Evolutionary conservation across 2,329 filamentous ascomycete genomes (phyloP), one percentile per base, ranked within the genome.

Genomic region (Aspergillus pseudoglaucus): DNA sequence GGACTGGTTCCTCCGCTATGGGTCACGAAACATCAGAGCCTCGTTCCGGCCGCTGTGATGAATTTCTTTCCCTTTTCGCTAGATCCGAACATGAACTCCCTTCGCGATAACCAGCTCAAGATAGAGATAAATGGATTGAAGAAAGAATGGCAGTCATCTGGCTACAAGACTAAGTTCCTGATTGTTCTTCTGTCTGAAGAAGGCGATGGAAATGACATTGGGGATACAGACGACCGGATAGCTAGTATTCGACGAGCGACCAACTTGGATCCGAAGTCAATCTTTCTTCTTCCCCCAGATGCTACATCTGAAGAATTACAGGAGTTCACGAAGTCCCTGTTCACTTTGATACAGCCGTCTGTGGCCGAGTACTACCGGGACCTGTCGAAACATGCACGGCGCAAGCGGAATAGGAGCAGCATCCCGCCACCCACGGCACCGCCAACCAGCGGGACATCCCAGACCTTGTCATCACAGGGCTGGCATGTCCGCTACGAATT

Each of bases 401-500:
- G 93, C 64, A 97, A 97, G 74, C 85, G 88, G 56, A 85, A 87
- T 42, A 81, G 90, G 49, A 86, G 88, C 6, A 77, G 82, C 15
- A 83, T 87, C 12, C 90, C 90, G 9, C 83, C 86, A 42, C 89
- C 90, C 3, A 91, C 89, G 6, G 78, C 88, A 27, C 88, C 90
- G 4, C 88, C 89, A 1, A 91, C 88, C 0, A 83, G 79, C 17
- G 88, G 88, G 23, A 94, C 88, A 1, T 94, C 90, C 1, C 87
- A 93, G 60, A 88, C 87, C 0, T 70, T 96, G n/a, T 87, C 90
- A 1, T 75, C 85, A 8, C 83, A 89, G 38, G 90, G 88, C 3
- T 98, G 91, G 93, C 90, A 89, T 60, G 85, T 94, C 46, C 84
- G 91, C 14, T 96, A 96, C 67, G 91, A 98, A 61, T 90, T 95